Percentiles rank a stretch among this genome's conserved stretches.
These are phyloP conservation scores for Sinapis alba DNA, from an alignment of 441 rosid species.

Conservation along the genomic window DNA sequence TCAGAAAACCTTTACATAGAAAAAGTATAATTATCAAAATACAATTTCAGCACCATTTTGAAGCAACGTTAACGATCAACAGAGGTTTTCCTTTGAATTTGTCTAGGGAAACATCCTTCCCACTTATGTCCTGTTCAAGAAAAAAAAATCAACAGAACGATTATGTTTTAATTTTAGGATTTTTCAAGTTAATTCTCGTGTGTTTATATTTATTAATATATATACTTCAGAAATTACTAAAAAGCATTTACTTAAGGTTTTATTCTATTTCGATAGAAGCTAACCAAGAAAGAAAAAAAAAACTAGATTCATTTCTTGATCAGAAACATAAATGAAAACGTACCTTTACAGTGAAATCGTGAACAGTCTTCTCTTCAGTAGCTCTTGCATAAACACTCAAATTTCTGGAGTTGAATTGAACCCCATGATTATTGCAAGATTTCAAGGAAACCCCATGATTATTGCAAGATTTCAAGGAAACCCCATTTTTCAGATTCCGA, in stretches of 20 bases:
- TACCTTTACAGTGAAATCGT: slow-evolving; percentile 87
- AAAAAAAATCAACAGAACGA: not conserved
- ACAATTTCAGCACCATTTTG: slow-evolving; percentile 52
- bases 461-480: slow-evolving; percentile 37
- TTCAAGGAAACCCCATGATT: slow-evolving; percentile 43
- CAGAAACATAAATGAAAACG: slow-evolving; percentile 4
- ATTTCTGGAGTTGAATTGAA: slow-evolving; percentile 42
- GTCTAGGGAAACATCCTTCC: slow-evolving; percentile 63
- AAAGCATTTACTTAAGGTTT: not conserved
- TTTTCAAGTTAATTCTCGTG: not conserved
- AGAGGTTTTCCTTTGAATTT: slow-evolving; percentile 79
- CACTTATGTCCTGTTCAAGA: slow-evolving; percentile 71
- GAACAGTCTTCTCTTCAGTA: slow-evolving; percentile 65
- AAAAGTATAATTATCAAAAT: not conserved
- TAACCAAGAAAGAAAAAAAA: not conserved
- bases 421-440: slow-evolving; percentile 35
- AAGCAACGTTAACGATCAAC: slow-evolving; percentile 89
- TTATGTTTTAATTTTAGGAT: not conserved
- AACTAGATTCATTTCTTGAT: not conserved
- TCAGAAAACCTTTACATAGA: slow-evolving; percentile 10
- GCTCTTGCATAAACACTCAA: slow-evolving; percentile 64
- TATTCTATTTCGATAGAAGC: not conserved
- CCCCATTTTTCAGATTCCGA: slow-evolving; percentile 47
- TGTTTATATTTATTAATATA: not conserved
- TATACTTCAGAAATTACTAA: not conserved